phyloP scores from a whole-genome alignment of 2,329 filamentous ascomycete genomes.

The Ophiostoma ulmi region DNA sequence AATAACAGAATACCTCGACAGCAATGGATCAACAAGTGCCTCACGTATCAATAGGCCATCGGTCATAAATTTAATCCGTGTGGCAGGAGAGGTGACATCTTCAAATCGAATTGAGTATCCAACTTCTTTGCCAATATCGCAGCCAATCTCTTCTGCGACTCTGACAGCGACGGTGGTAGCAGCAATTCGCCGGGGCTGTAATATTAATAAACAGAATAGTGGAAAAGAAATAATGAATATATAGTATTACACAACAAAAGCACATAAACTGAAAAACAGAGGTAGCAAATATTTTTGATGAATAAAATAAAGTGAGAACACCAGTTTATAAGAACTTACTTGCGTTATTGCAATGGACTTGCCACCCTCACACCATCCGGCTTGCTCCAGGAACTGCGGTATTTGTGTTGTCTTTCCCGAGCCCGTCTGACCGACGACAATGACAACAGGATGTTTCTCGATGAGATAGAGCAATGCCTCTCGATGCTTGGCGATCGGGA shows the following conservation, averaged over 20 bases:
- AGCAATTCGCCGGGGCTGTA: slow-evolving; percentile 78
- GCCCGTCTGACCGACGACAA: slow-evolving; percentile 89
- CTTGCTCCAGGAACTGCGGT: slow-evolving; percentile 81
- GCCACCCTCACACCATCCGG: slow-evolving; percentile 81
- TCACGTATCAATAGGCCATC: slow-evolving; percentile 89
- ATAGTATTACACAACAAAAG: not conserved
- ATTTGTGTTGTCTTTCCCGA: slow-evolving; percentile 95
- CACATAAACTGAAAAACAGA: not conserved
- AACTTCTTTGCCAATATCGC: slow-evolving; percentile 81
- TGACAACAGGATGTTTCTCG: slow-evolving; percentile 76
- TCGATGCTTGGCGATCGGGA: slow-evolving; percentile 82
- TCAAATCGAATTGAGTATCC: slow-evolving; percentile 93
- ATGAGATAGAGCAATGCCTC: slow-evolving; percentile 77
- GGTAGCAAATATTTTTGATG: not conserved
- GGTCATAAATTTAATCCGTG: slow-evolving; percentile 90
- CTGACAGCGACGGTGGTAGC: slow-evolving; percentile 83
- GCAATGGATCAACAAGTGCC: slow-evolving; percentile 83
- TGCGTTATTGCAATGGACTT: slow-evolving; percentile 86
- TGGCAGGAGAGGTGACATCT: slow-evolving; percentile 79
- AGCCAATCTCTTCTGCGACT: slow-evolving; percentile 84
- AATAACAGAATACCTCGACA: slow-evolving; percentile 88
- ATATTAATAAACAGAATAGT: not conserved
- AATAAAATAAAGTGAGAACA: not conserved
- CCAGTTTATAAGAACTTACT: slow-evolving; percentile 30
- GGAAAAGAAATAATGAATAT: not conserved